A percentile compares a stretch with the other conserved stretches of the same genome.
Evolutionary conservation across 208 protist species (phyloP).

Genomic region (Leishmania arabica): DNA sequence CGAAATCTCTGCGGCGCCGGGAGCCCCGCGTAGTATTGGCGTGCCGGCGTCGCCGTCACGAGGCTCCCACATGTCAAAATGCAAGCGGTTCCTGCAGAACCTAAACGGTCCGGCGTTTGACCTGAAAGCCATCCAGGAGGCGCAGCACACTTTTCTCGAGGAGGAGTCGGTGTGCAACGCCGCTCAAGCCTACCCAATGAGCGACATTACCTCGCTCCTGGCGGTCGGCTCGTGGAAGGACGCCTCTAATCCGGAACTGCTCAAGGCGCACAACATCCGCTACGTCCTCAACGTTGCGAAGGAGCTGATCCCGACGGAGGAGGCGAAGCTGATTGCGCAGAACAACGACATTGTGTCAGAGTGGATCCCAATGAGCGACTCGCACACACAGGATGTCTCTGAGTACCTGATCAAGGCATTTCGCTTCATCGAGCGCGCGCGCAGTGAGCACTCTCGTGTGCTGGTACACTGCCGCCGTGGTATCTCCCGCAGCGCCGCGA

Average conservation of each 20-base stretch:
- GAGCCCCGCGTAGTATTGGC: background rate
- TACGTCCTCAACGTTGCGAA: constrained; percentile 85
- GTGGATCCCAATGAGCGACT: constrained; percentile 78
- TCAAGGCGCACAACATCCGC: constrained; percentile 50
- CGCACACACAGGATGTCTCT: constrained; percentile 57
- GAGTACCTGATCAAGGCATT: constrained; percentile 67
- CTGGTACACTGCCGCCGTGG: constrained; percentile 86
- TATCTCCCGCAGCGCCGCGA: constrained; percentile 74
- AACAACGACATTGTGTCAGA: constrained; percentile 35
- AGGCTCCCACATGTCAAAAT: constrained; percentile 41
- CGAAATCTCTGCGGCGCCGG: background rate
- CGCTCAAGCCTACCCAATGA: constrained; percentile 65
- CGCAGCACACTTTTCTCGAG: constrained; percentile 23
- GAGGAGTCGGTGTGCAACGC: constrained; percentile 63
- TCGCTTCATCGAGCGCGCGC: constrained; percentile 64
- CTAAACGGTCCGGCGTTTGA: constrained; percentile 60
- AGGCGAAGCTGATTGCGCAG: constrained; percentile 23
- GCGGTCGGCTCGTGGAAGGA: constrained; percentile 83
- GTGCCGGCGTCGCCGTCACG: background rate
- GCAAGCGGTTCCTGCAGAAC: constrained; percentile 36
- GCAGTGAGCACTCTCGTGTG: constrained; percentile 45
- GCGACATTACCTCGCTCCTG: constrained; percentile 57
- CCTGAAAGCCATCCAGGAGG: constrained; percentile 50
- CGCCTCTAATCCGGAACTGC: constrained; percentile 49
- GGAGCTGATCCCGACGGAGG: constrained; percentile 48